Evolutionary conservation across 441 rosid genomes (phyloP).

Genomic region (Populus tomentosa): DNA sequence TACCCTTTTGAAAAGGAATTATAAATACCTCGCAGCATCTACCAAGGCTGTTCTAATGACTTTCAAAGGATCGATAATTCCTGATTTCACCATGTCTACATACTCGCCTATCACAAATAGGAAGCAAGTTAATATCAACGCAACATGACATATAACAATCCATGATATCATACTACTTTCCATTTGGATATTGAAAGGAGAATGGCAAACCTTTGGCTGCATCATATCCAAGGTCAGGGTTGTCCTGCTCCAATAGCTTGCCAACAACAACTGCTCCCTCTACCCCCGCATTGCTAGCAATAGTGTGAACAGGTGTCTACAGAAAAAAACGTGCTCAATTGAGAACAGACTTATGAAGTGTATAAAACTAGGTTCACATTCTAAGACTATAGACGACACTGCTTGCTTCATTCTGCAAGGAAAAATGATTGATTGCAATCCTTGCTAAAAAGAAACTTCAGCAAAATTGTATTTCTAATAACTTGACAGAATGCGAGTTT

Average conservation of each 20-base stretch:
- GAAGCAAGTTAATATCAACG: not conserved
- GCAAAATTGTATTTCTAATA: not conserved
- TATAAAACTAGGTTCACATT: not conserved
- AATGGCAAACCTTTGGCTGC: constrained; percentile 70
- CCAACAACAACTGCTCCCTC: constrained; percentile 92
- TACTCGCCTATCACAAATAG: constrained; percentile 43
- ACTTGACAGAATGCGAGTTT: not conserved
- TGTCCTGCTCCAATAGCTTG: constrained; percentile 76
- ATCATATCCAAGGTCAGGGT: constrained; percentile 76
- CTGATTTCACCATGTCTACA: constrained; percentile 62
- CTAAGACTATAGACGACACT: not conserved
- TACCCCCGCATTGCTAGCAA: constrained; percentile 80
- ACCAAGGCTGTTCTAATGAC: constrained; percentile 67
- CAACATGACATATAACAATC: not conserved
- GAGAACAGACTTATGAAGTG: not conserved
- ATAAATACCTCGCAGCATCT: constrained; percentile 58
- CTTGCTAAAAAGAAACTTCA: not conserved
- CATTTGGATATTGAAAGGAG: not conserved
- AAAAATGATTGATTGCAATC: not conserved
- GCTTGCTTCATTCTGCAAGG: not conserved
- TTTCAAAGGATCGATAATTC: constrained; percentile 68
- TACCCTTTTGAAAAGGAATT: not conserved
- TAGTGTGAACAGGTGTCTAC: constrained; percentile 62
- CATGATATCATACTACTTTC: not conserved
- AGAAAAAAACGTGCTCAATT: not conserved